Evolutionary conservation across 306 rosid species (phyloP).

Genomic region (Spatholobus suberectus): DNA sequence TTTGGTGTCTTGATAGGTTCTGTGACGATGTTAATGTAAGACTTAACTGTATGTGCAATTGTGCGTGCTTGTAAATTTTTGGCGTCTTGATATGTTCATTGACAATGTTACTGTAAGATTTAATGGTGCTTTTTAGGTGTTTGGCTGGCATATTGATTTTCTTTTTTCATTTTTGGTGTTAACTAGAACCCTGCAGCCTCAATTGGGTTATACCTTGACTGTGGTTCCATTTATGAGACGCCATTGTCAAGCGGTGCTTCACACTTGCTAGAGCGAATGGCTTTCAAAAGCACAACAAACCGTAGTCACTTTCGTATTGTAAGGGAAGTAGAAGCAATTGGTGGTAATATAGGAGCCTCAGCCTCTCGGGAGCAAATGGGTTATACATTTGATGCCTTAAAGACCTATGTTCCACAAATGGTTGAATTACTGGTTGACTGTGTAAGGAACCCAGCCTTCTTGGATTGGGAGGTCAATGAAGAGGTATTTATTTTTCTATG

Average conservation of each 20-base stretch:
- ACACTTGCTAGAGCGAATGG: slow-evolving; percentile 91
- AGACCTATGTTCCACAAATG: slow-evolving; percentile 92
- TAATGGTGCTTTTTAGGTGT: background rate
- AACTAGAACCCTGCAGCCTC: slow-evolving; percentile 93
- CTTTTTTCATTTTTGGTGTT: slow-evolving; percentile 37
- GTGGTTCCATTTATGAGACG: slow-evolving; percentile 92
- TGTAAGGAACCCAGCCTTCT: slow-evolving; percentile 89
- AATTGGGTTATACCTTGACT: slow-evolving; percentile 79
- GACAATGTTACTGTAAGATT: background rate
- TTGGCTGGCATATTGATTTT: slow-evolving; percentile 31
- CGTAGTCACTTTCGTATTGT: slow-evolving; percentile 93
- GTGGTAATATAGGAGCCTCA: slow-evolving; percentile 87
- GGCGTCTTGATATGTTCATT: background rate
- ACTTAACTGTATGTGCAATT: slow-evolving; percentile 45
- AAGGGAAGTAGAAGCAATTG: slow-evolving; percentile 96
- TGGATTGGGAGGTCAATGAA: slow-evolving; percentile 97
- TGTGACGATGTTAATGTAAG: background rate
- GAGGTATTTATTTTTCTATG: slow-evolving; percentile 64
- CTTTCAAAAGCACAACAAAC: slow-evolving; percentile 93
- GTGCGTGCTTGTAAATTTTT: slow-evolving; percentile 4
- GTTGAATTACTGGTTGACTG: slow-evolving; percentile 87
- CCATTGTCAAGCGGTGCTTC: slow-evolving; percentile 83
- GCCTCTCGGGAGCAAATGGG: slow-evolving; percentile 99
- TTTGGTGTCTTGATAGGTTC: background rate
- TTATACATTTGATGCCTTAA: slow-evolving; percentile 90